These are phyloP conservation scores for Phytomonas sp. DNA, from an alignment of 208 protist species.

Conservation along the genomic window DNA sequence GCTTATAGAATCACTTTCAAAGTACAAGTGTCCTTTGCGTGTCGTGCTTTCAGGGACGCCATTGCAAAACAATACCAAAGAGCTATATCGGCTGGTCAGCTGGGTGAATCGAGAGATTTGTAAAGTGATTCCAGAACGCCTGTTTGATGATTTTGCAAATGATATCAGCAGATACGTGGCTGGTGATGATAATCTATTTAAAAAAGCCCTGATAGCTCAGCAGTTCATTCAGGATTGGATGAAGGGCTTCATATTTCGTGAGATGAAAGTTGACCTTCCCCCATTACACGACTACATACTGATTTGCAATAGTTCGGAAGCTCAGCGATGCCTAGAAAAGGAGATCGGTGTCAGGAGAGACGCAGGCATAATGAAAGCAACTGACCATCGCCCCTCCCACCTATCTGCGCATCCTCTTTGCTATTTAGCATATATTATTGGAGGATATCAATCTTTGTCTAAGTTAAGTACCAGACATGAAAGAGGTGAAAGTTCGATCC, in stretches of 20 bases:
- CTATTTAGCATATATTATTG: conserved; percentile 61
- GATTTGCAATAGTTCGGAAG: conserved; percentile 55
- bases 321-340: conserved; percentile 30
- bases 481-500: conserved; percentile 1
- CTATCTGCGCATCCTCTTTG: conserved; percentile 78
- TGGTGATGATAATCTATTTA: conserved; percentile 49
- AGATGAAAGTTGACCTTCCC: conserved; percentile 72
- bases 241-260: conserved; percentile 75
- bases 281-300: conserved; percentile 80
- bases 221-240: conserved; percentile 82
- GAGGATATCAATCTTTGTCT: conserved; percentile 44
- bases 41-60: conserved; percentile 87
- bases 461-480: conserved; percentile 11
- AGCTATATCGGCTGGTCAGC: conserved; percentile 78
- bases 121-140: conserved; percentile 35
- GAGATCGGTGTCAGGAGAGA: conserved; percentile 7
- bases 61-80: conserved; percentile 77
- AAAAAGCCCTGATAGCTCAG: conserved; percentile 47
- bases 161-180: conserved; percentile 68
- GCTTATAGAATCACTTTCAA: conserved; percentile 43
- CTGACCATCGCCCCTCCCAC: conserved; percentile 62
- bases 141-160: conserved; percentile 44
- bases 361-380: conserved; percentile 22
- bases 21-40: conserved; percentile 37
- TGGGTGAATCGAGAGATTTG: conserved; percentile 58